phyloP scores from a whole-genome alignment of 106 monocot species.

The Dioscorea alata region DNA sequence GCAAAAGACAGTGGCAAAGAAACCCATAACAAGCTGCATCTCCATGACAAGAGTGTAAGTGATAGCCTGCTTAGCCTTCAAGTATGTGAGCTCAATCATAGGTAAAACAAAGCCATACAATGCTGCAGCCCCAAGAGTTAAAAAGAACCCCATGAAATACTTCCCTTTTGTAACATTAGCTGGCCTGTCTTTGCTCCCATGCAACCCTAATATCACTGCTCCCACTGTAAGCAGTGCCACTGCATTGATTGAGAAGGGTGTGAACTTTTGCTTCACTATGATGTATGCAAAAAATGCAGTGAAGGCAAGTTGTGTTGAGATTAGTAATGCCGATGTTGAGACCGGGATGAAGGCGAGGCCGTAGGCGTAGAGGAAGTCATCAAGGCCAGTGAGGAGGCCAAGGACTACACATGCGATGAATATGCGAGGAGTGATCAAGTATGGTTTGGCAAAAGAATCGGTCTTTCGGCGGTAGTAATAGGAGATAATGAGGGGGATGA shows the following conservation, averaged over 20 bases:
- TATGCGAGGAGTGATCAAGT: constrained; percentile 12
- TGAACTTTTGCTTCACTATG: constrained; percentile 12
- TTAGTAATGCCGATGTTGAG: constrained; percentile 14
- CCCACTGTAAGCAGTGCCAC: constrained; percentile 11
- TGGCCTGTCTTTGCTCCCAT: constrained; percentile 6
- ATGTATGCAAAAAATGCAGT: constrained; percentile 17
- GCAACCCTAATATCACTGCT: constrained; percentile 8
- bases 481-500: not conserved
- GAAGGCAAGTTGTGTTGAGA: constrained; percentile 19
- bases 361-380: constrained; percentile 29
- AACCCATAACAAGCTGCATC: not conserved
- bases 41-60: too few relatives aligned
- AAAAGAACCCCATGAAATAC: constrained; percentile 9
- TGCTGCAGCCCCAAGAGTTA: constrained; percentile 13
- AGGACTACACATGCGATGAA: constrained; percentile 13
- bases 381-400: constrained; percentile 30
- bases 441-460: not conserved
- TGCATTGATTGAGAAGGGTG: too few relatives aligned
- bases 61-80: not conserved
- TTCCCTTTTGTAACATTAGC: not conserved
- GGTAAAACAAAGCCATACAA: constrained; percentile 22
- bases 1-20: not conserved
- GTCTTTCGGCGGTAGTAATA: not conserved
- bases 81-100: constrained; percentile 16
- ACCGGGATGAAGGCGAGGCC: not conserved